Conservation (phyloP, 163 green algal species). For the Prototheca cutis region DNA sequence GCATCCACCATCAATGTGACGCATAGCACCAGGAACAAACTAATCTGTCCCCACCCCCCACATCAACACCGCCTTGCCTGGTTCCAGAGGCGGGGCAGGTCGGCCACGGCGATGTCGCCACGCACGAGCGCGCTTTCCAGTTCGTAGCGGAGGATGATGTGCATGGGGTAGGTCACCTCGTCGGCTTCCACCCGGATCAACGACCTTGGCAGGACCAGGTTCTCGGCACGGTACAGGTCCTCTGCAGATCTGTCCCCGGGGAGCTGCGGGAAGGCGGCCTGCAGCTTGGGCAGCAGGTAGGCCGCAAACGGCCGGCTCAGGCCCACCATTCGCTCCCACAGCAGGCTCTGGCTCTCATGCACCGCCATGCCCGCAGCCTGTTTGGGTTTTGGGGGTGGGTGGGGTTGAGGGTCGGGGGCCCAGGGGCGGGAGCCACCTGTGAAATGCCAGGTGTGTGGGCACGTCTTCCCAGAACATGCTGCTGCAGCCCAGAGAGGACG, state of each 20-base stretch:
- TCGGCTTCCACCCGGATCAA: slow-evolving; percentile 64
- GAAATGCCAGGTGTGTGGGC: no score
- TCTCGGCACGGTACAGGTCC: slow-evolving; percentile 62
- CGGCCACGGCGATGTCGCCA: slow-evolving; percentile 49
- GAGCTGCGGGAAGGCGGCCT: slow-evolving; percentile 34
- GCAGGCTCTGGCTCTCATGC: slow-evolving; percentile 76
- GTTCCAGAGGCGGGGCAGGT: slow-evolving; percentile 72
- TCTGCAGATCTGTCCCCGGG: slow-evolving; percentile 28
- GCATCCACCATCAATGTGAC: no score
- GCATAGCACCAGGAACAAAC: no score
- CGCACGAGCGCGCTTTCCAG: slow-evolving; percentile 71
- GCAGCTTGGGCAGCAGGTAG: slow-evolving; percentile 45
- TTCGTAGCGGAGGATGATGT: slow-evolving; percentile 82
- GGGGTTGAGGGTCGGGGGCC: no score
- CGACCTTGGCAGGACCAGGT: slow-evolving; percentile 47
- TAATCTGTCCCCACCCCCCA: not conserved
- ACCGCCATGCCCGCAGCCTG: slow-evolving; percentile 71
- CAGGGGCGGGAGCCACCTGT: no score
- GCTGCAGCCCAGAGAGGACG: no score
- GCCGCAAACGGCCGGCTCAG: slow-evolving; percentile 44
- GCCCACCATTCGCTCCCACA: slow-evolving; percentile 86
- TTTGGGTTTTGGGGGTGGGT: not conserved
- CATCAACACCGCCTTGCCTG: slow-evolving; percentile 38
- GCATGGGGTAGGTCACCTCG: slow-evolving; percentile 79
- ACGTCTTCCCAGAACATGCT: no score